Percentiles rank a stretch among this genome's conserved stretches.
Conservation (phyloP, 75 land plant species). For the Chamaecyparis obtusa region DNA sequence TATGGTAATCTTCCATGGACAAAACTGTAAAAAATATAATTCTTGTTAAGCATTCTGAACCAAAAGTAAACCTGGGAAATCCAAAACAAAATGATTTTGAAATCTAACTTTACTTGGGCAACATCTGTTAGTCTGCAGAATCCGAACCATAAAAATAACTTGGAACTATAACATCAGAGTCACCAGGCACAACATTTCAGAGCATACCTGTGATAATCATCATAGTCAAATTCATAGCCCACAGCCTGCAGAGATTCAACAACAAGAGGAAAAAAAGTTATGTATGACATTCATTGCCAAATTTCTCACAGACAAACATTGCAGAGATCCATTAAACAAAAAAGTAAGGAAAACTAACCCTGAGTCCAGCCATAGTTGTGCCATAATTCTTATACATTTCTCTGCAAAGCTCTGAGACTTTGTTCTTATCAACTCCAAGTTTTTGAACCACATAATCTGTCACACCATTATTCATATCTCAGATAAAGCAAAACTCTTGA, state of each 20-base stretch:
- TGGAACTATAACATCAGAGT: background rate
- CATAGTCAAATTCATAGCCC: constrained; percentile 83
- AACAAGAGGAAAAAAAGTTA: background rate
- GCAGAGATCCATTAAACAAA: background rate
- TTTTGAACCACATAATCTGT: constrained; percentile 77
- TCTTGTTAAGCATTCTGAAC: background rate
- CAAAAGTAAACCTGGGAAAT: background rate
- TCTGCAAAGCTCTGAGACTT: constrained; percentile 39
- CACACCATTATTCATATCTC: background rate
- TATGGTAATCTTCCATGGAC: constrained; percentile 81
- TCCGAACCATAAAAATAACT: background rate
- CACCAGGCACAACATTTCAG: background rate
- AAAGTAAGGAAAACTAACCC: constrained; percentile 32
- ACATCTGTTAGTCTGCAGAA: background rate
- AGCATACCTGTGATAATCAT: constrained; percentile 80
- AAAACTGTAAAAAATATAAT: background rate
- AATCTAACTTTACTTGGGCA: background rate
- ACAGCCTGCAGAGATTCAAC: constrained; percentile 47
- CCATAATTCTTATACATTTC: constrained; percentile 70
- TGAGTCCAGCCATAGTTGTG: constrained; percentile 91
- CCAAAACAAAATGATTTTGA: background rate
- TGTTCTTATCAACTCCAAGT: constrained; percentile 60
- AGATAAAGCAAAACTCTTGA: background rate
- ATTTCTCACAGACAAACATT: background rate
- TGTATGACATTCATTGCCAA: background rate